These are phyloP conservation scores for Candida suzukii DNA, from an alignment of 805 yeast species.

Conservation along the genomic window DNA sequence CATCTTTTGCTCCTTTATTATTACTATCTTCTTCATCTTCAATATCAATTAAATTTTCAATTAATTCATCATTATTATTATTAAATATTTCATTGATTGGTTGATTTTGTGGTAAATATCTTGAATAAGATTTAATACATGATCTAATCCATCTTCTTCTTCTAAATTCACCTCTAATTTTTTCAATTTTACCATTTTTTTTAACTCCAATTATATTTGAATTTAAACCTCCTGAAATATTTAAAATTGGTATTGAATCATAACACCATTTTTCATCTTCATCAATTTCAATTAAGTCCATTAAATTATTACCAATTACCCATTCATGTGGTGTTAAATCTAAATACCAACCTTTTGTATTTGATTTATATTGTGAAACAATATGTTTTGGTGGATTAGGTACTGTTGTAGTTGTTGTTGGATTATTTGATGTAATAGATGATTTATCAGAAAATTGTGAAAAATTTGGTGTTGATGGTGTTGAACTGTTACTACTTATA, in stretches of 20 bases:
- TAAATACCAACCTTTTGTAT: constrained; percentile 45
- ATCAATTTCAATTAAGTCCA: constrained; percentile 53
- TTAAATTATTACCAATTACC: constrained; percentile 46
- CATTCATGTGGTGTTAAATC: constrained; percentile 60
- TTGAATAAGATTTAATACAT: constrained; percentile 20
- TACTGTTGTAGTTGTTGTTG: constrained; percentile 4
- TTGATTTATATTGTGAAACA: background rate
- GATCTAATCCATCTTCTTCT: constrained; percentile 63
- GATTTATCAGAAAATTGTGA: too few species aligned
- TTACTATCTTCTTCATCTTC: background rate
- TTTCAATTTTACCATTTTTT: background rate
- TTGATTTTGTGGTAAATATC: background rate
- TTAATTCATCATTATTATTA: background rate
- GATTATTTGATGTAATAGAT: background rate
- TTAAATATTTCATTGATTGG: background rate
- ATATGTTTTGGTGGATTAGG: constrained; percentile 3
- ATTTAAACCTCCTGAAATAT: background rate
- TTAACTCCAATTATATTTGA: constrained; percentile 1
- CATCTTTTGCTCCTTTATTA: background rate
- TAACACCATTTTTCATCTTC: constrained; percentile 83
- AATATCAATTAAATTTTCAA: background rate
- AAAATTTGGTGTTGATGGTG: background rate
- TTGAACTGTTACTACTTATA: background rate
- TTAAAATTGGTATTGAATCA: constrained; percentile 33
- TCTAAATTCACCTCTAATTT: constrained; percentile 37